Evolutionary conservation across 306 rosid species (phyloP).

Genomic region (Cercis canadensis): DNA sequence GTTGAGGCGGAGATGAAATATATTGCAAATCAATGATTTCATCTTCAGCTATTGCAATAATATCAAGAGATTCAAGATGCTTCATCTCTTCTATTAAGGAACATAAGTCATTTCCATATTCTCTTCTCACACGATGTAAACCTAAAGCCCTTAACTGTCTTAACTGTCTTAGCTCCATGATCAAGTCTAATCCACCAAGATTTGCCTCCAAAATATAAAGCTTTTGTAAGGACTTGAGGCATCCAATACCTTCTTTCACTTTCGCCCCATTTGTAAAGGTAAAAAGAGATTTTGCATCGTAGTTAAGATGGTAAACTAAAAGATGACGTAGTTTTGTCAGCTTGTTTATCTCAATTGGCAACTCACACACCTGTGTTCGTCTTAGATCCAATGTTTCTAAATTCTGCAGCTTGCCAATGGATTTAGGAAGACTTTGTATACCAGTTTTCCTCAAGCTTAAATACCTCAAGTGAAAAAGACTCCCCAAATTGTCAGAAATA

Average conservation of each 20-base stretch:
- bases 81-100: slow-evolving; percentile 8
- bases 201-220: background rate
- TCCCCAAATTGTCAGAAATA: slow-evolving; percentile 16
- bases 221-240: slow-evolving; percentile 2
- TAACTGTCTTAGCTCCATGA: background rate
- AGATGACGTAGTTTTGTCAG: slow-evolving; percentile 3
- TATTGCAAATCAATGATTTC: too few relatives aligned
- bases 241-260: background rate
- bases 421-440: background rate
- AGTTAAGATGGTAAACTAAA: background rate
- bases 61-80: background rate
- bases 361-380: accelerated
- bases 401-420: background rate
- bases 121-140: background rate
- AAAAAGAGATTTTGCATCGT: background rate
- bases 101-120: background rate
- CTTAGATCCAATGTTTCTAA: slow-evolving; percentile 11
- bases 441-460: background rate
- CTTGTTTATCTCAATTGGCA: slow-evolving; percentile 17
- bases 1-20: too few relatives aligned
- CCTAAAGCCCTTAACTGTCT: slow-evolving; percentile 16
- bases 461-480: slow-evolving; percentile 26
- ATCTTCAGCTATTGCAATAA: too few relatives aligned
- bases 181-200: background rate
- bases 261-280: background rate